Evolutionary conservation across 2,329 filamentous ascomycete genomes (phyloP).

Genomic region (Scedosporium boydii): DNA sequence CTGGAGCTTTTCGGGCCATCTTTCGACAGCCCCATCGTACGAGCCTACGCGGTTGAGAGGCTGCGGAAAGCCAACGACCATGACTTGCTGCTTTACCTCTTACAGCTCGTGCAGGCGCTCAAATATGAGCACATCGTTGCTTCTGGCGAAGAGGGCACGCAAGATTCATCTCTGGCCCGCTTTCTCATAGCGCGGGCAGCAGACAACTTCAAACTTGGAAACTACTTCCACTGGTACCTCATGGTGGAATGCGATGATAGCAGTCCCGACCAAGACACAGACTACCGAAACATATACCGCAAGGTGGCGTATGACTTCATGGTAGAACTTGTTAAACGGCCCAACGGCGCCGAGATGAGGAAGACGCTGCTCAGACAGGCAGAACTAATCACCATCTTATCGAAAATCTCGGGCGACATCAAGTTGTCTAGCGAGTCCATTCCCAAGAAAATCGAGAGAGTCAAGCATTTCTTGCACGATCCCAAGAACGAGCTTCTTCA

Average conservation of each 20-base stretch:
- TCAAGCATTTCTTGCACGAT: constrained; percentile 78
- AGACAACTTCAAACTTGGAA: constrained; percentile 81
- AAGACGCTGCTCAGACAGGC: constrained; percentile 76
- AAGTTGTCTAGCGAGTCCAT: constrained; percentile 71
- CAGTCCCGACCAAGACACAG: constrained; percentile 63
- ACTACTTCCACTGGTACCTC: constrained; percentile 96
- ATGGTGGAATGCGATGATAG: constrained; percentile 94
- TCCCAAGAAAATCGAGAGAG: constrained; percentile 68
- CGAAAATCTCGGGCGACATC: constrained; percentile 82
- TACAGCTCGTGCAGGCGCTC: constrained; percentile 90
- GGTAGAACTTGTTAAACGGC: constrained; percentile 65
- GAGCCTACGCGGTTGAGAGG: constrained; percentile 87
- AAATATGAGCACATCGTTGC: constrained; percentile 78
- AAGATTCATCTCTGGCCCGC: constrained; percentile 75
- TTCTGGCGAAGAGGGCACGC: constrained; percentile 43
- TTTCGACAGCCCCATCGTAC: constrained; percentile 79
- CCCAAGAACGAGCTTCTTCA: constrained; percentile 78
- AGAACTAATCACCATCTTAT: constrained; percentile 78
- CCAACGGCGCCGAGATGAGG: constrained; percentile 62
- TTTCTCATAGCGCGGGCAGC: constrained; percentile 86
- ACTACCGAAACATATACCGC: constrained; percentile 77
- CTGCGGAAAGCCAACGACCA: constrained; percentile 87
- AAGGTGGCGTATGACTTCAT: constrained; percentile 96
- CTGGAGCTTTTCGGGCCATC: constrained; percentile 87
- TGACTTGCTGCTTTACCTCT: constrained; percentile 79